Evolutionary conservation across 306 rosid genomes (phyloP).

Genomic region (Trifolium pratense): DNA sequence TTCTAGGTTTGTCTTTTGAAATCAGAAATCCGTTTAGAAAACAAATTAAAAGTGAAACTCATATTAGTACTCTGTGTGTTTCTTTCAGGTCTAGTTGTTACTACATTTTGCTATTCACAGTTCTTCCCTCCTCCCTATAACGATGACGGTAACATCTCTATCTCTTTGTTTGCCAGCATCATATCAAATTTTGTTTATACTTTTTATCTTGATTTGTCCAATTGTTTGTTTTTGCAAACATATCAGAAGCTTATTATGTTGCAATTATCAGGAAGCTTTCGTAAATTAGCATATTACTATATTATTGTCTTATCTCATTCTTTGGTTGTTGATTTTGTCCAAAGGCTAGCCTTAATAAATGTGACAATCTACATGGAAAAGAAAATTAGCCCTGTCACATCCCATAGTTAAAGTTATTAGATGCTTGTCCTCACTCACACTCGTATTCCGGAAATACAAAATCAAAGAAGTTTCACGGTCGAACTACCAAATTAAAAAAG

Average conservation of each 20-base stretch:
- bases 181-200: slow-evolving; percentile 22
- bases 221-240: slow-evolving; percentile 4
- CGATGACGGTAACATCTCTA: slow-evolving; percentile 60
- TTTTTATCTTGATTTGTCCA: slow-evolving; percentile 27
- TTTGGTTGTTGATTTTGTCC: slow-evolving; percentile 5
- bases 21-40: neutral
- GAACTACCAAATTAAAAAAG: no score
- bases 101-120: slow-evolving; percentile 81
- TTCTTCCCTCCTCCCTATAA: slow-evolving; percentile 80
- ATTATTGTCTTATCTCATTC: slow-evolving; percentile 3
- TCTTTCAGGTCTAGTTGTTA: slow-evolving; percentile 75
- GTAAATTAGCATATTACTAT: neutral
- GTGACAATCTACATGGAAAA: neutral
- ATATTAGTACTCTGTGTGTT: slow-evolving; percentile 9
- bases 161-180: slow-evolving; percentile 12
- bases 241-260: neutral
- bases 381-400: slow-evolving; percentile 21
- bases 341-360: neutral
- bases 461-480: no score
- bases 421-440: neutral
- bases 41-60: slow-evolving; percentile 20
- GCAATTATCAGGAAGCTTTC: neutral
- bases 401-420: neutral
- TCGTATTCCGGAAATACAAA: no score
- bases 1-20: slow-evolving; percentile 59